Conservation (phyloP, 2,329 filamentous ascomycete species). For the Nemania diffusa region DNA sequence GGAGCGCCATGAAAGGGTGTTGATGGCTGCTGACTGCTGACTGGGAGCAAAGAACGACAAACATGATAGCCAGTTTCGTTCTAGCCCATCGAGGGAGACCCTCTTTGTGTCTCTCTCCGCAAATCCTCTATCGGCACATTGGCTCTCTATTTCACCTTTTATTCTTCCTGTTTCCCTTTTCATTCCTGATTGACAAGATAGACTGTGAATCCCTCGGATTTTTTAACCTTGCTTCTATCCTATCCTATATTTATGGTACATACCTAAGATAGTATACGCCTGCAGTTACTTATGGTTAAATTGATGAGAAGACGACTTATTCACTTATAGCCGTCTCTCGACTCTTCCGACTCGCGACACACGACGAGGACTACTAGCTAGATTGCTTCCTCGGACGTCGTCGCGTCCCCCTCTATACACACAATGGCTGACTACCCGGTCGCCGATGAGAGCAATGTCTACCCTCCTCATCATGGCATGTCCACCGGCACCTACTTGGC, state of each 20-base stretch:
- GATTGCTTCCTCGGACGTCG: not conserved
- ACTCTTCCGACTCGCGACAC: not conserved
- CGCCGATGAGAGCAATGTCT: conserved; percentile 41
- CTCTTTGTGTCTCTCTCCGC: not conserved
- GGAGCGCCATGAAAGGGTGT: not conserved
- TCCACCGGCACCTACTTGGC: conserved; percentile 57
- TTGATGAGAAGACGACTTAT: not conserved
- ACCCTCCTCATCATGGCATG: conserved; percentile 62
- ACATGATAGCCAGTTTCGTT: not conserved
- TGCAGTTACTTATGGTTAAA: not conserved
- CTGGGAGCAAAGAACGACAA: not conserved
- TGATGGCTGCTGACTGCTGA: not conserved
- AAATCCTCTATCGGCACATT: not conserved
- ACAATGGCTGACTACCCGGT: conserved; percentile 30
- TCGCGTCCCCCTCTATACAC: not conserved
- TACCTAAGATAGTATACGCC: not conserved
- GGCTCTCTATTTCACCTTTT: not conserved
- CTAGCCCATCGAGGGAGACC: not conserved
- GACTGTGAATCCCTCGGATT: not conserved
- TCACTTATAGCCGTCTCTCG: not conserved
- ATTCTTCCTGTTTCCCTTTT: not conserved
- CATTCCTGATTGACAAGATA: not conserved
- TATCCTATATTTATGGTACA: not conserved
- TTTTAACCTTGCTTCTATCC: no score
- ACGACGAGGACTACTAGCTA: not conserved